These are phyloP conservation scores for Strobilomyces dryophilus DNA, from an alignment of 768 basidiomycete genomes.

Conservation along the genomic window DNA sequence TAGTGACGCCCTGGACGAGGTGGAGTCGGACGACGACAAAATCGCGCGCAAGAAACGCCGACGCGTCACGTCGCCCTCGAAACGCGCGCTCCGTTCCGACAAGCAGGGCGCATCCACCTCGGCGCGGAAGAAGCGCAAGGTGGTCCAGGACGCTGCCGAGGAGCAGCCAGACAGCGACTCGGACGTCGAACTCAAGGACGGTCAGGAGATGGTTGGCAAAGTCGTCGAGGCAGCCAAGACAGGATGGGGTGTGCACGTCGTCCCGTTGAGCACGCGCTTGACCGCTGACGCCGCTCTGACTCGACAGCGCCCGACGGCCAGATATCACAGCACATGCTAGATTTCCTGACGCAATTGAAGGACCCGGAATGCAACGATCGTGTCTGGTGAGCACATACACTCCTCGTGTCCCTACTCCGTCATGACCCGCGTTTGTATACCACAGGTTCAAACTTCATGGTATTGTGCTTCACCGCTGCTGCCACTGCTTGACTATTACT, in stretches of 20 bases:
- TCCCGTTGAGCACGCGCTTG: neutral
- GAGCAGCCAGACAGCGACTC: slow-evolving; percentile 35
- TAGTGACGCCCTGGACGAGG: slow-evolving; percentile 46
- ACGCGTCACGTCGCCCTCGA: slow-evolving; percentile 20
- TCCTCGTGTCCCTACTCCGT: neutral
- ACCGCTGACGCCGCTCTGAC: neutral
- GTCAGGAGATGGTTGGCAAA: slow-evolving; percentile 66
- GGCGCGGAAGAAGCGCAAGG: slow-evolving; percentile 25
- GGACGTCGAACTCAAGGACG: slow-evolving; percentile 47
- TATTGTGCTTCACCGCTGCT: slow-evolving; percentile 20
- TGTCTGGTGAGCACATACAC: slow-evolving; percentile 52
- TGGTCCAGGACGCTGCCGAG: slow-evolving; percentile 7
- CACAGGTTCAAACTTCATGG: slow-evolving; percentile 81
- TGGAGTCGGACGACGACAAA: slow-evolving; percentile 26
- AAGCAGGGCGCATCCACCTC: slow-evolving; percentile 24
- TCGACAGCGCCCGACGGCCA: slow-evolving; percentile 72
- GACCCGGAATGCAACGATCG: slow-evolving; percentile 81
- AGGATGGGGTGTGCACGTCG: slow-evolving; percentile 54
- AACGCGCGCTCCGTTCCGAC: slow-evolving; percentile 12
- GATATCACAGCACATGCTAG: slow-evolving; percentile 80
- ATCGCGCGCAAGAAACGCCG: slow-evolving; percentile 13
- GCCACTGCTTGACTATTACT: neutral
- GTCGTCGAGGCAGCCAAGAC: slow-evolving; percentile 80
- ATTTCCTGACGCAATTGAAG: slow-evolving; percentile 68
- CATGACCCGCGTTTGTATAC: slow-evolving; percentile 21